These are phyloP conservation scores for Torrubiellomyces zombiae DNA, from an alignment of 2,329 filamentous ascomycete species.

Conservation along the genomic window DNA sequence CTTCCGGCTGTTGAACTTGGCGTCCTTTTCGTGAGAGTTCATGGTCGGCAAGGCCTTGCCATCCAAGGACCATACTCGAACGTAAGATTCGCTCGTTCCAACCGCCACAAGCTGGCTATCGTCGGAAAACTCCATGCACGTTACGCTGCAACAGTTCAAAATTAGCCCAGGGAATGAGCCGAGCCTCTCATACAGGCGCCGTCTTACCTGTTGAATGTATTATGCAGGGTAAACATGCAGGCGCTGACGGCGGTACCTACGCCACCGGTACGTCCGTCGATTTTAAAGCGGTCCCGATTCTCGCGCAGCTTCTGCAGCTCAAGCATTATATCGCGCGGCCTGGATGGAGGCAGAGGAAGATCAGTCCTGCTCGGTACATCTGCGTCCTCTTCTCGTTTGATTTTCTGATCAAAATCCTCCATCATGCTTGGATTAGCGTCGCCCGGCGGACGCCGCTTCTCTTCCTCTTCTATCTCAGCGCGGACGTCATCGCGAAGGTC, in stretches of 20 bases:
- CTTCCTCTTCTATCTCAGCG: conserved; percentile 73
- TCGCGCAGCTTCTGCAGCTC: conserved; percentile 91
- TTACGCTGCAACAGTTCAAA: conserved; percentile 40
- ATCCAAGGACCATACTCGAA: conserved; percentile 83
- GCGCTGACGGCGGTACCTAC: conserved; percentile 71
- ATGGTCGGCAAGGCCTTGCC: conserved; percentile 63
- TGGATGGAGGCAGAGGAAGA: conserved; percentile 73
- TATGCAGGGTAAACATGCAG: conserved; percentile 98
- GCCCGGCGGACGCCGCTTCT: conserved; percentile 55
- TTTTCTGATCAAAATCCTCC: conserved; percentile 75
- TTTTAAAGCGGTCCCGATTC: conserved; percentile 78
- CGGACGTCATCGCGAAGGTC: conserved; percentile 74
- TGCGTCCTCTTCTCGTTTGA: conserved; percentile 76
- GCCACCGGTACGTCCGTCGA: conserved; percentile 70
- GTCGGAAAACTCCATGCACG: conserved; percentile 90
- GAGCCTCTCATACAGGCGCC: neutral
- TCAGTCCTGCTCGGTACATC: conserved; percentile 66
- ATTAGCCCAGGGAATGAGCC: neutral
- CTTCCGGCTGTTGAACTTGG: conserved; percentile 48
- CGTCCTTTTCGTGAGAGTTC: conserved; percentile 38
- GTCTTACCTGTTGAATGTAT: conserved; percentile 71
- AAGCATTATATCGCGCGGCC: conserved; percentile 78
- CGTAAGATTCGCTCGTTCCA: conserved; percentile 87
- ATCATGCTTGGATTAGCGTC: conserved; percentile 58
- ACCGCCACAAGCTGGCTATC: conserved; percentile 76